Conservation (phyloP, 768 basidiomycete genomes). For the Russula emetica region DNA sequence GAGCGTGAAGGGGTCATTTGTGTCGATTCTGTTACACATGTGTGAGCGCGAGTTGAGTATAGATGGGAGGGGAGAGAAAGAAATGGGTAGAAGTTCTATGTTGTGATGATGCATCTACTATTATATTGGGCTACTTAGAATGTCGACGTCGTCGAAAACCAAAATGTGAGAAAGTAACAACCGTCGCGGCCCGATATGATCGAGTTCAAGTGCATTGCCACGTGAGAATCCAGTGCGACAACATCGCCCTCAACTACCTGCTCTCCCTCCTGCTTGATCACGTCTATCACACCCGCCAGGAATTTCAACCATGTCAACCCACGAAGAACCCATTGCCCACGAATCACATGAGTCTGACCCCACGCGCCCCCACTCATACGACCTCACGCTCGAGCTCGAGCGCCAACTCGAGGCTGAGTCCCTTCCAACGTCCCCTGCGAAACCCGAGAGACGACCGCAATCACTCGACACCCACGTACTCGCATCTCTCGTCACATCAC, state of each 20-base stretch:
- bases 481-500: conserved; percentile 68
- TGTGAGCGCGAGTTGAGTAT: conserved; percentile 24
- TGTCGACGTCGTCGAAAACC: no score
- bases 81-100: conserved; percentile 6
- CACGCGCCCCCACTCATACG: conserved; percentile 45
- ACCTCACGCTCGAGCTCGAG: conserved; percentile 76
- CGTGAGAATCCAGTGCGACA: conserved; percentile 4
- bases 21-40: conserved; percentile 81
- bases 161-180: no score
- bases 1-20: conserved; percentile 89
- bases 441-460: conserved; percentile 36
- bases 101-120: conserved; percentile 16
- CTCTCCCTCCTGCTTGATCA: background rate
- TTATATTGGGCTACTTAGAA: conserved; percentile 7
- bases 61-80: conserved; percentile 15
- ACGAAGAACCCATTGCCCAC: conserved; percentile 27
- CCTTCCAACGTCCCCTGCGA: conserved; percentile 43
- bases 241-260: background rate
- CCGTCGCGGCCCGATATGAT: background rate
- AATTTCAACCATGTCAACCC: conserved; percentile 33
- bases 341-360: conserved; percentile 29
- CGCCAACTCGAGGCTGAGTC: conserved; percentile 66
- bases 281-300: conserved; percentile 3
- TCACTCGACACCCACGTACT: conserved; percentile 73
- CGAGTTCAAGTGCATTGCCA: conserved; percentile 1